Evolutionary conservation across 805 yeast genomes (phyloP), one percentile per base, ranked within the genome.

Genomic region (Hanseniaspora taiwanica): DNA sequence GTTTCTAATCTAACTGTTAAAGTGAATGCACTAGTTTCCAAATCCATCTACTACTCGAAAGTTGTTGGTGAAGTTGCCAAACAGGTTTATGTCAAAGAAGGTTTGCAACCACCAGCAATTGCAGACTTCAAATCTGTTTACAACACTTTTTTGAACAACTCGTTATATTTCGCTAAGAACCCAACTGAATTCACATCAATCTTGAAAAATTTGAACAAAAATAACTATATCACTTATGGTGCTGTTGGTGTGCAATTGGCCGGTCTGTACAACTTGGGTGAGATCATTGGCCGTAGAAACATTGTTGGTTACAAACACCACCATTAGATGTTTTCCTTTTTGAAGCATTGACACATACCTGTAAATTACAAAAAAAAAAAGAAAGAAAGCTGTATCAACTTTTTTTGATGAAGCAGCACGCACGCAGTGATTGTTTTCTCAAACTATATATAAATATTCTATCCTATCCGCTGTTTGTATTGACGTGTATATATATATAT

Each of bases 181-280:
- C 62, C 68, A 34, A 48, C 71, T 40, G 51, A 62, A 27, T 62
- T 63, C 44, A 58, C 69, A 38, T 63, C 71, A 51, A 54, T 66
- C 45, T 63, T 72, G 42, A 63, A 70, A 48, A 56, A 63, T 46
- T 54, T 72, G 55, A 62, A 68, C 59, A 77, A 71, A 61, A 76
- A 72, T 50, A 69, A 71, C 55, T 69, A 65, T 49, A 62, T 76
- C 52, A 76, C 74, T 64, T 81, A 72, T 60, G 79, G 80, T 52
- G 79, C 87, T 29, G 77, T 75, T 64, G 78, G 76, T 50, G 65
- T 86, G 51, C 98, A 91, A 68, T 65, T 89, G 42, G 68, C 83
- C 49, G 98, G 96, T 48, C 72, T 87, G 60, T 91, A 86, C 66
- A 76, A 96, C 21, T 71, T 89, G 36, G 98, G 98, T 60, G 98